Percentiles rank a stretch among this genome's conserved stretches.
Evolutionary conservation across 768 basidiomycete genomes (phyloP).

Genomic region (Amanita exitialis): DNA sequence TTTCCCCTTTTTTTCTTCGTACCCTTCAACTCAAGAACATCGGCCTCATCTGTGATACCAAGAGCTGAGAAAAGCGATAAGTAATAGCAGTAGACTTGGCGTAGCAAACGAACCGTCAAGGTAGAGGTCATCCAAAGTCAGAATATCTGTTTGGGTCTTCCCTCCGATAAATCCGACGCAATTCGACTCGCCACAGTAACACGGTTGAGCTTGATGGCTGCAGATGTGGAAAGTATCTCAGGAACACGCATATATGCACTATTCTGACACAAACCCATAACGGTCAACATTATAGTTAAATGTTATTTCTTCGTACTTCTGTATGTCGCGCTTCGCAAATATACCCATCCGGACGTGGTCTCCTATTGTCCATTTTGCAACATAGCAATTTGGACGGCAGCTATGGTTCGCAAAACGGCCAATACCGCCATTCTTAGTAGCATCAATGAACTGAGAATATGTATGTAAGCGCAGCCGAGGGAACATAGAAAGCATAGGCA

Average conservation of each 20-base stretch:
- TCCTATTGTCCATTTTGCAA: slow-evolving; percentile 96
- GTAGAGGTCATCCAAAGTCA: slow-evolving; percentile 89
- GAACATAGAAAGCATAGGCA: not conserved
- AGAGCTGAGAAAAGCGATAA: slow-evolving; percentile 44
- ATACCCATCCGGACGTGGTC: slow-evolving; percentile 92
- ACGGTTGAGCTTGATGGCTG: slow-evolving; percentile 90
- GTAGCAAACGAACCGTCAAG: slow-evolving; percentile 61
- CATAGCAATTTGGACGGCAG: slow-evolving; percentile 95
- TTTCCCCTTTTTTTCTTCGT: slow-evolving; percentile 89
- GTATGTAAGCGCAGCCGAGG: not conserved
- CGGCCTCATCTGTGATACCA: slow-evolving; percentile 89
- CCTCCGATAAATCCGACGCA: slow-evolving; percentile 96
- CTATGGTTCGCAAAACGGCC: slow-evolving; percentile 98
- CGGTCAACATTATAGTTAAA: slow-evolving; percentile 99
- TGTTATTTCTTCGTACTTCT: slow-evolving; percentile 81
- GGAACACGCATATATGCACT: not conserved
- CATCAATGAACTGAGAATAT: slow-evolving; percentile 78
- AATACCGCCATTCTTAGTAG: slow-evolving; percentile 93
- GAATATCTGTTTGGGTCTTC: slow-evolving; percentile 96
- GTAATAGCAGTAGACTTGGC: not conserved
- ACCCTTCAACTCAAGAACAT: slow-evolving; percentile 76
- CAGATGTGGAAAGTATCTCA: not conserved
- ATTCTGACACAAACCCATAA: slow-evolving; percentile 64
- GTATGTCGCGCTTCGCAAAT: slow-evolving; percentile 78
- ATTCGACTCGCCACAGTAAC: slow-evolving; percentile 92